Conservation (phyloP, 139 green algal species). For the Closterium sp. region DNA sequence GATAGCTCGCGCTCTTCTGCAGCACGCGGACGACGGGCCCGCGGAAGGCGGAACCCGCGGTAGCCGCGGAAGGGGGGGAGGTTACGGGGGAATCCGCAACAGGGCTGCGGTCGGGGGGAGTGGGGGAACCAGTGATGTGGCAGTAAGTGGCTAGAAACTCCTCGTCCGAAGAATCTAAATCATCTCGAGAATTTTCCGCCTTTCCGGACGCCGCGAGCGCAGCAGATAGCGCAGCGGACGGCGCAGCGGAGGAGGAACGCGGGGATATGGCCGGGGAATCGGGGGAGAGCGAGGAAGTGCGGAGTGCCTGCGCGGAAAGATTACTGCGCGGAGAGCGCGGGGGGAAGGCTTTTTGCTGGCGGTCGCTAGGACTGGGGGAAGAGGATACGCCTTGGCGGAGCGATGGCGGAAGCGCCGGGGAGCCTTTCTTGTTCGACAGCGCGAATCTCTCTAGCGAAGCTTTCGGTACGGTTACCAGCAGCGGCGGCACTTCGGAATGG, state of each 20-base stretch:
- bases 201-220: background rate
- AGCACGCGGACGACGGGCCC: background rate
- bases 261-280: background rate
- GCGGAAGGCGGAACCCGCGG: background rate
- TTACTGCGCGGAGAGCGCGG: background rate
- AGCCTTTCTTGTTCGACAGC: background rate
- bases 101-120: too few relatives aligned
- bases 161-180: background rate
- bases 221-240: background rate
- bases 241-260: background rate
- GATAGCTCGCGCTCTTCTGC: background rate
- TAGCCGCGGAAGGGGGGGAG: background rate
- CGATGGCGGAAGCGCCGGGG: background rate
- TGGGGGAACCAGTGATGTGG: background rate
- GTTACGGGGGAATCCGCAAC: background rate
- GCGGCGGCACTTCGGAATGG: background rate
- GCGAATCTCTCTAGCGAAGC: background rate
- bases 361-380: background rate
- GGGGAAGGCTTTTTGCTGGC: background rate
- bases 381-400: background rate
- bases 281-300: background rate
- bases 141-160: background rate
- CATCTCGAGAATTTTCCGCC: background rate
- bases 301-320: background rate
- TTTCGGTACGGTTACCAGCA: background rate